phyloP scores from a whole-genome alignment of 1,284 basidiomycete species.

The Pseudozyma sp. region DNA sequence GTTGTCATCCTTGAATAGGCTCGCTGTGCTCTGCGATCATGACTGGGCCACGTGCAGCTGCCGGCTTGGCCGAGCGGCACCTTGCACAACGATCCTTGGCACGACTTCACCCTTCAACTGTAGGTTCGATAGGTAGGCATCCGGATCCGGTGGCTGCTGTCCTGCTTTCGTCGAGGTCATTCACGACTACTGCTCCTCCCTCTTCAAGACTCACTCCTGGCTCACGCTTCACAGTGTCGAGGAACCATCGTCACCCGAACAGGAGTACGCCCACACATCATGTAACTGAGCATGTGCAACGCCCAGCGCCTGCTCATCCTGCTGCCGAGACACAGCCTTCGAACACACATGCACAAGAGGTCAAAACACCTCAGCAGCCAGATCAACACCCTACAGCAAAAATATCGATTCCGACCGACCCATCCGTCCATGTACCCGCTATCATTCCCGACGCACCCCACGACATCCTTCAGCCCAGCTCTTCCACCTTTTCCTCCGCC shows the following conservation, averaged over 20 bases:
- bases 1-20: not conserved
- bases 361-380: not conserved
- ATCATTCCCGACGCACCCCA: conserved; percentile 33
- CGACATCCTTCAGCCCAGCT: conserved; percentile 33
- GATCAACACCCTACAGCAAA: not conserved
- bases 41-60: conserved; percentile 16
- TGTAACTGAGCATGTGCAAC: not conserved
- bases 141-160: not conserved
- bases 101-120: not conserved
- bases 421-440: conserved; percentile 27
- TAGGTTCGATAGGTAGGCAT: conserved; percentile 1
- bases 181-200: not conserved
- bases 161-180: not conserved
- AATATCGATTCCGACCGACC: conserved; percentile 12
- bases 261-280: conserved; percentile 1
- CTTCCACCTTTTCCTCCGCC: conserved; percentile 19
- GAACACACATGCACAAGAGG: not conserved
- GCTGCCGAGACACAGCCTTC: not conserved
- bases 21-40: not conserved
- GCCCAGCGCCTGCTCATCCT: not conserved
- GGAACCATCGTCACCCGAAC: conserved; percentile 13
- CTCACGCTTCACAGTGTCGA: conserved; percentile 11
- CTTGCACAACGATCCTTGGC: conserved; percentile 1
- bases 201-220: conserved; percentile 12
- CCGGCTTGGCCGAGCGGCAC: conserved; percentile 8